Conservation (phyloP, 768 basidiomycete genomes). For the Lactarius hatsudake region DNA sequence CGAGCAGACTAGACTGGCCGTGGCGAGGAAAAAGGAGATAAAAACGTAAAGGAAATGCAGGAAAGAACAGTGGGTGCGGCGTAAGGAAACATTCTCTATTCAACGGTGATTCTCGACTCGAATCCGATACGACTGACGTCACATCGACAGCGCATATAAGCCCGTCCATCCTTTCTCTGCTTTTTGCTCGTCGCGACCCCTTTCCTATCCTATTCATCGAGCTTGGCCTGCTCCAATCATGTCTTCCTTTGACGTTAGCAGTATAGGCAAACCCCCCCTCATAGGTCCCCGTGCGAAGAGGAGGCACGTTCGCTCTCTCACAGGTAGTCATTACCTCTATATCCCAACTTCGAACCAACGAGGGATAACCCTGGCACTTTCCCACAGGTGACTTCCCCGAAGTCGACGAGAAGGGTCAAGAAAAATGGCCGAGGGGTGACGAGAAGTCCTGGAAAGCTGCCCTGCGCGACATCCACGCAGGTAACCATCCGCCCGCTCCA, state of each 20-base stretch:
- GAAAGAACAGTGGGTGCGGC: not conserved
- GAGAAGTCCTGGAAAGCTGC: slow-evolving; percentile 70
- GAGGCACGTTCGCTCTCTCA: slow-evolving; percentile 38
- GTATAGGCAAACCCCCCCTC: slow-evolving; percentile 18
- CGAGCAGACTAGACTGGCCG: not conserved
- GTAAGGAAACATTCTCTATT: not conserved
- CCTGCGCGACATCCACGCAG: slow-evolving; percentile 54
- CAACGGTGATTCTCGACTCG: not conserved
- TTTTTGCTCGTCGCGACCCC: not conserved
- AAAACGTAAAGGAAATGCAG: not conserved
- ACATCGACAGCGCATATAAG: slow-evolving; percentile 21
- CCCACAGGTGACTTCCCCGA: slow-evolving; percentile 74
- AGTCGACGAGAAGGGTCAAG: slow-evolving; percentile 70
- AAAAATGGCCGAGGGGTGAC: slow-evolving; percentile 83
- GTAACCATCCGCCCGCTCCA: slow-evolving; percentile 36
- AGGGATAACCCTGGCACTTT: not conserved
- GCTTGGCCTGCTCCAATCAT: slow-evolving; percentile 6
- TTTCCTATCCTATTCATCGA: not conserved
- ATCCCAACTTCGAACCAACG: not conserved
- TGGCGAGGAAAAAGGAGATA: not conserved
- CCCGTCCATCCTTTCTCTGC: not conserved
- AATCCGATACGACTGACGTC: slow-evolving; percentile 10
- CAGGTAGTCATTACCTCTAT: slow-evolving; percentile 40
- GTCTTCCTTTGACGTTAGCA: slow-evolving; percentile 17
- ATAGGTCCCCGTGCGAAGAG: slow-evolving; percentile 11